These are phyloP conservation scores for Ustulina deusta DNA, from an alignment of 2,329 filamentous ascomycete species.

Conservation along the genomic window DNA sequence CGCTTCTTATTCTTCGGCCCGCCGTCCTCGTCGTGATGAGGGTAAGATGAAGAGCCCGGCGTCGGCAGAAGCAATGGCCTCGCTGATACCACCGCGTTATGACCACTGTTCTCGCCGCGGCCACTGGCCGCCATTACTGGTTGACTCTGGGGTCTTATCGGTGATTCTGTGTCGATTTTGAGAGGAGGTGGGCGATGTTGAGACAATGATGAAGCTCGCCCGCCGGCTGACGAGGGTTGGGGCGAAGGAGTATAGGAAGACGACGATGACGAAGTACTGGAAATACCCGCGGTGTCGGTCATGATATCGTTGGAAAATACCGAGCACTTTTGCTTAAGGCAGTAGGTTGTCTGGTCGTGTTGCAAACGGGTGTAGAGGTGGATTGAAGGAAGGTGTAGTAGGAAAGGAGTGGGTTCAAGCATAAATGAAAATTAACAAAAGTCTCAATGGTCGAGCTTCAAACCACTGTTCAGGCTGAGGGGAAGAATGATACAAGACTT, in stretches of 20 bases:
- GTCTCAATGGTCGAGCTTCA: conserved; percentile 42
- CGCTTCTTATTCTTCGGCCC: conserved; percentile 55
- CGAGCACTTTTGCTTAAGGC: conserved; percentile 17
- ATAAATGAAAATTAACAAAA: conserved; percentile 37
- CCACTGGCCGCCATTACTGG: conserved; percentile 44
- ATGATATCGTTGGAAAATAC: conserved; percentile 37
- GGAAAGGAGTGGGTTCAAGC: conserved; percentile 38
- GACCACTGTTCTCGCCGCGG: conserved; percentile 29
- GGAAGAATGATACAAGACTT: conserved; percentile 31
- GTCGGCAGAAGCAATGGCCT: conserved; percentile 36
- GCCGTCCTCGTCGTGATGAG: conserved; percentile 26
- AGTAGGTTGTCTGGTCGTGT: conserved; percentile 28
- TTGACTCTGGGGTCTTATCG: conserved; percentile 43
- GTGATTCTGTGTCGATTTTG: conserved; percentile 26
- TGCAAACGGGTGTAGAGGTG: conserved; percentile 40
- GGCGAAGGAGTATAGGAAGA: conserved; percentile 38
- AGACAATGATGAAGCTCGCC: conserved; percentile 31
- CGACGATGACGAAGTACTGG: conserved; percentile 42
- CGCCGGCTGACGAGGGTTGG: conserved; percentile 34
- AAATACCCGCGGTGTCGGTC: conserved; percentile 43
- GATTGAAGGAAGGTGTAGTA: conserved; percentile 34
- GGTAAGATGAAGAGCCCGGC: conserved; percentile 26
- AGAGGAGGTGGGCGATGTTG: conserved; percentile 36
- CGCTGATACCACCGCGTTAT: conserved; percentile 31
- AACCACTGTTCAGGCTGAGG: conserved; percentile 31